Base-by-base conservation (phyloP, 192 early-diverging fungal genomes). In the Linnemannia exigua region DNA sequence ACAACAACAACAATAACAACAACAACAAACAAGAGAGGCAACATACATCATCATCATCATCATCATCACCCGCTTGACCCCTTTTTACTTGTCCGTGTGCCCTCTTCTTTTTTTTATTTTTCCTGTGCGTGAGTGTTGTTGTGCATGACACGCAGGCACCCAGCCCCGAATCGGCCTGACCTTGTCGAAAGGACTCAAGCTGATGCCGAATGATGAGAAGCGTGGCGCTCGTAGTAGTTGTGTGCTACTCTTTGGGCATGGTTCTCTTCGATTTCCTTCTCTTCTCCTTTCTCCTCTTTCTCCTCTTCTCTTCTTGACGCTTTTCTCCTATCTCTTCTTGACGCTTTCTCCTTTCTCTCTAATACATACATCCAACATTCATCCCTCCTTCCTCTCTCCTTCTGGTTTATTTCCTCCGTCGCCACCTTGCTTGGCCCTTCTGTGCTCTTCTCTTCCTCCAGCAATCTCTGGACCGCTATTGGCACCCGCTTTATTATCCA, bases 61-160 rank as follows among this genome's bases (percentile, higher is more conserved):
- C n/a, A 14, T 31, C 25, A 52, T 25, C n/a, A 41, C 6, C 58
- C 68, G 4, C 22, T 44, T 36, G n/a, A 17, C 19, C 79, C 74
- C 72, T 48, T 51, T 76, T 76, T 82, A 70, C 35, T 69, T 36
- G 33, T 25, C 38, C 38, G 67, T 36, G 38, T 36, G 67, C 36
- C 36, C 67, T 38, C 7, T 67, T 79, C 9, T 36, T 36, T 31
- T 67, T 63, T 67, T 47, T 14, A 16, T 35, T n/a, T 50, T 3
- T n/a, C n/a, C n/a, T 44, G 41, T 44, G 41, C 41, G 41, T 9
- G 41, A 6, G 37, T 72, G 70, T 16, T n/a, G n/a, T n/a, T n/a
- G n/a, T 41, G 28, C 70, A 14, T 48, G 41, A 16, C 28, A 44
- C 31, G 37, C 41, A 72, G 15, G 22, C 44, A 47, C 58, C n/a